A percentile compares a stretch with the other conserved stretches of the same genome.
Evolutionary conservation across 495 filamentous ascomycete species (phyloP).

Genomic region (Apodospora peruviana): DNA sequence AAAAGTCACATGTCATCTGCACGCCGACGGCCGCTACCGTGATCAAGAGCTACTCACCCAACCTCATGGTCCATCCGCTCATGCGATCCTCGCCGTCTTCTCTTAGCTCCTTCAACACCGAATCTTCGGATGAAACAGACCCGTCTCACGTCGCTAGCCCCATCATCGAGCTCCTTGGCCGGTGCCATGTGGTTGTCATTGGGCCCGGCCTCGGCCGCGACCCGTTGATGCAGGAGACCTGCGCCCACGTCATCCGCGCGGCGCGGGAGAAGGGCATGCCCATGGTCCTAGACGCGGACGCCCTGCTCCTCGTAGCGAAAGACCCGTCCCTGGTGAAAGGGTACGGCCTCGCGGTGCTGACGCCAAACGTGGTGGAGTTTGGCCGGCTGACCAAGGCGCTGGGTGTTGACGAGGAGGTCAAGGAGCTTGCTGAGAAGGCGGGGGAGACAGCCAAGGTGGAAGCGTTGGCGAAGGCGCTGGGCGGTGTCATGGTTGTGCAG

Average conservation of each 20-base stretch:
- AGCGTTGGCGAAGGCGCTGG: conserved; percentile 68
- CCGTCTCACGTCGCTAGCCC: conserved; percentile 54
- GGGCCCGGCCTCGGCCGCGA: conserved; percentile 91
- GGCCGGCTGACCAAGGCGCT: conserved; percentile 65
- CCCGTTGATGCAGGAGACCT: conserved; percentile 81
- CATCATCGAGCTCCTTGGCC: conserved; percentile 74
- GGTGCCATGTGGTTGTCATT: conserved; percentile 89
- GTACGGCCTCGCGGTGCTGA: conserved; percentile 81
- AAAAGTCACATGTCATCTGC: conserved; percentile 91
- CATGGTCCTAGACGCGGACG: conserved; percentile 90
- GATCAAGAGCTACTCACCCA: conserved; percentile 96
- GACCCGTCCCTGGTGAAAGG: conserved; percentile 72
- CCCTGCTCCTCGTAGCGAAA: conserved; percentile 67
- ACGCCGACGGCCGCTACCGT: conserved; percentile 81
- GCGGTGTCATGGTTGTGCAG: conserved; percentile 84
- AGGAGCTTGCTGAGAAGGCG: conserved; percentile 23
- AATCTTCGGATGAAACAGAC: conserved; percentile 43
- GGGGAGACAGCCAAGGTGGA: conserved; percentile 55
- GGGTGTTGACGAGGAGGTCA: conserved; percentile 48
- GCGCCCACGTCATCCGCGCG: conserved; percentile 70
- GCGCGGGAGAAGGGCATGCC: conserved; percentile 69
- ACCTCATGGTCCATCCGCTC: conserved; percentile 96
- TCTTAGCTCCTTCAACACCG: conserved; percentile 25
- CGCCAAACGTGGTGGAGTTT: conserved; percentile 94
- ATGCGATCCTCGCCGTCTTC: conserved; percentile 67